These are phyloP conservation scores for Cryptococcus deneoformans DNA, from an alignment of 1,284 basidiomycete species.

Conservation along the genomic window DNA sequence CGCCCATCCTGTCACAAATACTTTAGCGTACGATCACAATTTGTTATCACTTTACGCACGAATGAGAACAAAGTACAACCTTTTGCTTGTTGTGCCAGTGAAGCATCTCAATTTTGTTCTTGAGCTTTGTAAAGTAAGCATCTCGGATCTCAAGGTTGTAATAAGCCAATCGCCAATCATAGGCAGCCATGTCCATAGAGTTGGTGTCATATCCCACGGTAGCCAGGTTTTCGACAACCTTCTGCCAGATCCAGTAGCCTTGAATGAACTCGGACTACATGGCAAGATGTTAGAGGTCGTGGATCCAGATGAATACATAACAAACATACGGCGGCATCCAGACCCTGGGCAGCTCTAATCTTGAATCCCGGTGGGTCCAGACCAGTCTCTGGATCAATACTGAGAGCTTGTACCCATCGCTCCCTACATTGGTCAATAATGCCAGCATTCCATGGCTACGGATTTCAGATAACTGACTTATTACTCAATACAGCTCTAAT, in stretches of 20 bases:
- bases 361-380: conserved; percentile 87
- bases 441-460: background rate
- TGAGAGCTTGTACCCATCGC: conserved; percentile 84
- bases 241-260: conserved; percentile 96
- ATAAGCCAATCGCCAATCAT: conserved; percentile 89
- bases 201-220: conserved; percentile 89
- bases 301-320: background rate
- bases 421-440: conserved; percentile 56
- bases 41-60: conserved; percentile 36
- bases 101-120: conserved; percentile 79
- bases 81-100: conserved; percentile 71
- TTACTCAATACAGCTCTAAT: conserved; percentile 34
- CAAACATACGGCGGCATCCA: conserved; percentile 53
- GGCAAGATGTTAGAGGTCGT: conserved; percentile 52
- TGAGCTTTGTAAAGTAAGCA: conserved; percentile 86
- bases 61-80: conserved; percentile 80
- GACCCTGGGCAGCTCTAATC: conserved; percentile 82
- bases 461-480: conserved; percentile 11
- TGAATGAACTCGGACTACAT: conserved; percentile 74
- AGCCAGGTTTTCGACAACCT: conserved; percentile 89
- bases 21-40: background rate
- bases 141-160: conserved; percentile 89
- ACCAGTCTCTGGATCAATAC: conserved; percentile 87
- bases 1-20: conserved; percentile 68
- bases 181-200: conserved; percentile 80